Base-by-base conservation (phyloP, 2,329 filamentous ascomycete genomes). In the Madurella fahalii region DNA sequence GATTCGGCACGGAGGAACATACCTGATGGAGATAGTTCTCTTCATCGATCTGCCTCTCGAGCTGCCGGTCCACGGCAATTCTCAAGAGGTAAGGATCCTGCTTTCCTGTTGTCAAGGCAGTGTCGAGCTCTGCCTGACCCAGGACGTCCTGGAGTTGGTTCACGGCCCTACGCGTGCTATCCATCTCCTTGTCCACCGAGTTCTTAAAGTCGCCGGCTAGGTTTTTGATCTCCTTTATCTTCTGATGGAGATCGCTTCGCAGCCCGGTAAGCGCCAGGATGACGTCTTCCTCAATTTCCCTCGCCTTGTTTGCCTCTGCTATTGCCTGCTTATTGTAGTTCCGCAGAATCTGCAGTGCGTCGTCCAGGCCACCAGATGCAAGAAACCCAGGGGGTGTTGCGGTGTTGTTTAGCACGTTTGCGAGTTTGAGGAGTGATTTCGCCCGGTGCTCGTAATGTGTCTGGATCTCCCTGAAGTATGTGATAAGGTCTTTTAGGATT, bases 161-260 rank as follows among this genome's bases (percentile, higher is more conserved):
- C 25, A 97, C 89, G 15, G 87, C 86, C 68, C 84, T 90, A 58
- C 86, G 81, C 0, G 94, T 96, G 16, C 71, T 76, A 17, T 96
- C 92, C 76, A 95, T 93, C 71, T 97, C 94, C 74, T 93, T 96
- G 25, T 96, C 90, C 9, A 99, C 91, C 0, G 87, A 89, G 68
- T 96, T 99, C 74, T 96, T 96, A 74, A 99, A 99, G 70, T 99
- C 94, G 15, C 91, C 89, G 5, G 90, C 89, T 15, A 99, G 77
- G 62, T 85, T 87, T 74, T 95, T 96, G 75, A 99, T 99, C 73
- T 99, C 94, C 72, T 97, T 99, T 71, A 95, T 95, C 76, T 99
- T 99, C 69, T 95, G 90, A 58, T 88, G 87, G 16, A 99, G 77
- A 70, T 99, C 94, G 65, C 85, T 92, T 54, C 94, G 79, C 51